Evolutionary conservation across 2,329 filamentous ascomycete genomes (phyloP), one percentile per base, ranked within the genome.

Genomic region (Dryadomyces quercivorus): DNA sequence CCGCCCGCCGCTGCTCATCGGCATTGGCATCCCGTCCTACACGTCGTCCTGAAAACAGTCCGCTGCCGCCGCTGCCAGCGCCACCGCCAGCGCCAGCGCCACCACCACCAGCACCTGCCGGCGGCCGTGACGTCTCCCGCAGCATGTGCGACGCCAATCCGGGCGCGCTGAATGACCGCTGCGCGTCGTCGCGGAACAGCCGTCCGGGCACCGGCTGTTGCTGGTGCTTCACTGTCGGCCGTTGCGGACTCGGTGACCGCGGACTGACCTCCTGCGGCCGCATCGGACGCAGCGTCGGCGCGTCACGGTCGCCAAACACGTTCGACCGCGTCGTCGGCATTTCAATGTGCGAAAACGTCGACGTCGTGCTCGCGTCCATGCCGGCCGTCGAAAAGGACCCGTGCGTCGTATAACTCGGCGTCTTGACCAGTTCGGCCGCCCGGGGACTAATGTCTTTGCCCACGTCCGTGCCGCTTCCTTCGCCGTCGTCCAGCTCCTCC

Each of bases 211-310:
- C 57, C 16, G 48, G 31, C 38, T 51, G 50, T 1, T 26, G 16
- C 12, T n/a, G 42, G 18, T 44, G 48, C 44, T 59, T 59, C 8
- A 56, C 56, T 2, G 44, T n/a, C 10, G 54, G 59, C 13, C 61
- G 80, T 26, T 87, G 70, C 1, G 86, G 86, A 59, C 86, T 90
- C 1, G 86, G 85, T 10, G 86, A 88, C 40, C 85, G 80, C 49
- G 85, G 84, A 59, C 79, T 84, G n/a, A 73, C 70, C 20, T 70
- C 71, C 38, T 67, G 72, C 34, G 65, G 72, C 36, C 66, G 73
- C 22, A 78, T 72, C 38, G 77, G 78, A 10, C 79, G 70, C 54
- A 86, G 78, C 22, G 76, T 58, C 0, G 79, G 77, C 18, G 72
- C 73, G 44, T 71, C 74, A 43, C 71, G 71, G 55, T 82, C 77